phyloP scores from a whole-genome alignment of 2,329 filamentous ascomycete species.

The Xylariomycetidae sp. region DNA sequence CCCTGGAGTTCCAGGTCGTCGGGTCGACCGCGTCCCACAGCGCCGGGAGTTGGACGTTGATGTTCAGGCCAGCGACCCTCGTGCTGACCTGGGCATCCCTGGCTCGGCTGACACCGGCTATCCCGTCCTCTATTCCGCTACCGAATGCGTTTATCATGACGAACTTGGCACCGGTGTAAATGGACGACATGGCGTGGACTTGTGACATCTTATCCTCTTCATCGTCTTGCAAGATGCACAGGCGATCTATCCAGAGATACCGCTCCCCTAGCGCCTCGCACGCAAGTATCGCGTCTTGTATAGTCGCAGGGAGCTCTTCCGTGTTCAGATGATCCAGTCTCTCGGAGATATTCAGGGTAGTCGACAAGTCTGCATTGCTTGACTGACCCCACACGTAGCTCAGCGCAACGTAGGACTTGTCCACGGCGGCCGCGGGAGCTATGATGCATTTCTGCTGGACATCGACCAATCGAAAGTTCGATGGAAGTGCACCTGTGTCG shows the following conservation, averaged over 20 bases:
- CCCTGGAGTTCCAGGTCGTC: slow-evolving; percentile 3
- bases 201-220: not conserved
- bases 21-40: not conserved
- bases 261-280: not conserved
- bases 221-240: slow-evolving; percentile 1
- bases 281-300: not conserved
- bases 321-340: not conserved
- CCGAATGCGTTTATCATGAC: not conserved
- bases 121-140: not conserved
- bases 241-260: slow-evolving; percentile 1
- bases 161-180: not conserved
- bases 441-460: not conserved
- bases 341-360: not conserved
- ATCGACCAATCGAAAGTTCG: not conserved
- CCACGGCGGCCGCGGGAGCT: too few species aligned
- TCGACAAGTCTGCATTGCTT: not conserved
- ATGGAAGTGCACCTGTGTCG: not conserved
- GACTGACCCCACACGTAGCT: slow-evolving; percentile 1
- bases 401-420: not conserved
- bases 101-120: not conserved
- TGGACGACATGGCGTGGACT: not conserved
- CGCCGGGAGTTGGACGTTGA: not conserved
- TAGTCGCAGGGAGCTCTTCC: not conserved
- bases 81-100: not conserved
- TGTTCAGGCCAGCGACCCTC: not conserved